Evolutionary conservation across 805 yeast species (phyloP).

Genomic region (Saccharomycopsis schoenii): DNA sequence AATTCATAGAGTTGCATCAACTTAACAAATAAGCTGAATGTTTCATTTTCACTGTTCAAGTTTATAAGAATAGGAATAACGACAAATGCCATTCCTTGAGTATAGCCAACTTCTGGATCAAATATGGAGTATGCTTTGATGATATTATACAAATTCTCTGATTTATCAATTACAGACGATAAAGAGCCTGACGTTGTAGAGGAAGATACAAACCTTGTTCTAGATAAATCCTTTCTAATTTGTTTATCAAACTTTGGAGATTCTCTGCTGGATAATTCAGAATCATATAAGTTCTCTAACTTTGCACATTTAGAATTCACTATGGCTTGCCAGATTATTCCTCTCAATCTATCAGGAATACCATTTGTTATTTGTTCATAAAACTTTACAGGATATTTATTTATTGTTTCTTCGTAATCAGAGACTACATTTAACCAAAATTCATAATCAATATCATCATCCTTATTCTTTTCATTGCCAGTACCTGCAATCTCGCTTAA

Average conservation of each 20-base stretch:
- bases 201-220: slow-evolving; percentile 71
- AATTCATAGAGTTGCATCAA: slow-evolving; percentile 82
- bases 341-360: slow-evolving; percentile 76
- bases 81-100: slow-evolving; percentile 96
- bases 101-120: slow-evolving; percentile 92
- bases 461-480: neutral
- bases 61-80: slow-evolving; percentile 77
- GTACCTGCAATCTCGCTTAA: slow-evolving; percentile 6
- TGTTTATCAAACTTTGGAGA: slow-evolving; percentile 38
- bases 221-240: slow-evolving; percentile 70
- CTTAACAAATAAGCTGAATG: slow-evolving; percentile 70
- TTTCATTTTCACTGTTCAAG: slow-evolving; percentile 63
- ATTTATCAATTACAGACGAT: slow-evolving; percentile 42
- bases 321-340: slow-evolving; percentile 87
- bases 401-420: slow-evolving; percentile 62
- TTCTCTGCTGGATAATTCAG: slow-evolving; percentile 46
- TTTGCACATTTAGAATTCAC: slow-evolving; percentile 64
- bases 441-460: slow-evolving; percentile 53
- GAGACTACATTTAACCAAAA: slow-evolving; percentile 81
- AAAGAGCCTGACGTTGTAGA: slow-evolving; percentile 16
- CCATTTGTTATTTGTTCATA: slow-evolving; percentile 59
- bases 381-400: slow-evolving; percentile 48
- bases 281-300: slow-evolving; percentile 48
- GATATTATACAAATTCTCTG: slow-evolving; percentile 58
- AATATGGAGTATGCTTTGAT: slow-evolving; percentile 75